Conservation (phyloP, 129 eudicot species). For the Mikania micrantha region DNA sequence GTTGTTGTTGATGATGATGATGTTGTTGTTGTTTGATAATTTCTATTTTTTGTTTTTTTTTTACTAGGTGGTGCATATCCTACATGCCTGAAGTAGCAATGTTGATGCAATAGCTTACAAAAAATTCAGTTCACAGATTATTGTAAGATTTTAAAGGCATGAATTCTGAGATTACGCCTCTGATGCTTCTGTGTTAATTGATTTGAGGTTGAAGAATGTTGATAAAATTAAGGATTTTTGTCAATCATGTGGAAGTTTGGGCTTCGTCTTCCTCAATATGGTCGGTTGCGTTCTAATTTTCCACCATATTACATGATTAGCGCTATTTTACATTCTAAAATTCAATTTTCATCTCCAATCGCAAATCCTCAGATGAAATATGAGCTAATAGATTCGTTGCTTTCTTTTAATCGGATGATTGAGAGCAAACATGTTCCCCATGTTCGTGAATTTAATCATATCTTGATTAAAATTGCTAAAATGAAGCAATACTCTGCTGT, state of each 20-base stretch:
- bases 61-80: no score
- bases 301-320: background rate
- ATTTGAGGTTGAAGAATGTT: background rate
- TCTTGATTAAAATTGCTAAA: conserved; percentile 20
- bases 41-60: no score
- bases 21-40: no score
- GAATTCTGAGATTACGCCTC: background rate
- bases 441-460: conserved; percentile 11
- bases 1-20: no score
- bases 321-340: conserved; percentile 1
- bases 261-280: conserved; percentile 9
- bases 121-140: no score
- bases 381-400: conserved; percentile 2
- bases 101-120: no score
- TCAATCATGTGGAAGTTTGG: conserved; percentile 9
- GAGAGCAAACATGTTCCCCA: conserved; percentile 3
- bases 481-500: conserved; percentile 26
- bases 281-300: background rate
- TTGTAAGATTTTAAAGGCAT: background rate
- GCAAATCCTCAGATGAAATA: background rate
- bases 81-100: no score
- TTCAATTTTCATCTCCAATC: background rate
- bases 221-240: background rate
- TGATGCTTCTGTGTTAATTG: background rate
- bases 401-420: conserved; percentile 18